Evolutionary conservation across 208 protist species (phyloP), one percentile per base, ranked within the genome.

Genomic region (Trypanosomatidae sp.): DNA sequence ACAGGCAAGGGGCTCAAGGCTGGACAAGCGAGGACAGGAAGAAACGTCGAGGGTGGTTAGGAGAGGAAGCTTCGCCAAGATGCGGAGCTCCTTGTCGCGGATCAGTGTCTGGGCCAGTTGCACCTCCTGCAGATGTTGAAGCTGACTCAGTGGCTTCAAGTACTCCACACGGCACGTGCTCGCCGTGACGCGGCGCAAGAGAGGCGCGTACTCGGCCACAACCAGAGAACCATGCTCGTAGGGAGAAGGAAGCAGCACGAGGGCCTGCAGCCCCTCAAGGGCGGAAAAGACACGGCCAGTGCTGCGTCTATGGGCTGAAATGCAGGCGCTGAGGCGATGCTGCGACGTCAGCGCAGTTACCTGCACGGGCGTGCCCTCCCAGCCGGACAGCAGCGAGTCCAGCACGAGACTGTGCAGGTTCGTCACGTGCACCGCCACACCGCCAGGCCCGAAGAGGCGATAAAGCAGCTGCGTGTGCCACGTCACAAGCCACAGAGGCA

Each of bases 1-100:
- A 7, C 22, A n/a, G 9, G 28, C 52, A 2, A 94, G 77, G 10
- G 82, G 69, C 59, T 77, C 64, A 47, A 94, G 59, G 28, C 65
- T 81, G 19, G 76, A 87, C 1, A 91, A n/a, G 28, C 75, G 71
- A 0, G 69, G 52, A 56, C 89, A 94, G 44, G 49, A 62, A 36
- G 82, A 73, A n/a, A 91, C 30, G 28, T 72, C 53, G 8, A 91
- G 71, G 19, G 66, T 72, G 12, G 74, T 66, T 8, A 94, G 66
- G 22, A 56, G 60, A n/a, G 76, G 59, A 47, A 91, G 76, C 41
- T 70, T 36, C 19, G 81, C 65, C 25, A 91, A 66, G 2, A 87
- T 58, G 44, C 60, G 41, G 33, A 93, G 52, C 60, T 88, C 86
- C 1, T 41, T 12, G 59, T 91, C 76, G n/a, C 74, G 76, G 22